Evolutionary conservation across 2,329 filamentous ascomycete genomes (phyloP).

Genomic region (Alternaria dauci): DNA sequence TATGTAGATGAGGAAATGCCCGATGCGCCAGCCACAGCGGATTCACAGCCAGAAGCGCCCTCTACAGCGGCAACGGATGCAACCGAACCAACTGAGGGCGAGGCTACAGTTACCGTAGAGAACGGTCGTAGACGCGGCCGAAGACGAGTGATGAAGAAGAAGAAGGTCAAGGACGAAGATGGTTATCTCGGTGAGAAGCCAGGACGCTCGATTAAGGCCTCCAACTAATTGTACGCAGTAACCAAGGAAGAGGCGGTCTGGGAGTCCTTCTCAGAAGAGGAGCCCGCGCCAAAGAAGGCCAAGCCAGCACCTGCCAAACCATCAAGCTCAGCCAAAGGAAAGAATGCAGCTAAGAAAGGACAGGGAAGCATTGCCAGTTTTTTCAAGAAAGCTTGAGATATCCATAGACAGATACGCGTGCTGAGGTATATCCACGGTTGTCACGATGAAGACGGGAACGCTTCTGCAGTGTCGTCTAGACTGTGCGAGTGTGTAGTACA

Average conservation of each 20-base stretch:
- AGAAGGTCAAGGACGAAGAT: constrained; percentile 84
- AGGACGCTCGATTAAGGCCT: background rate
- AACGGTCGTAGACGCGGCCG: constrained; percentile 77
- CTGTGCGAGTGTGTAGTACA: background rate
- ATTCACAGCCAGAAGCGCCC: constrained; percentile 50
- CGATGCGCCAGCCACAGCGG: constrained; percentile 58
- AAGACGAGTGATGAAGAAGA: constrained; percentile 86
- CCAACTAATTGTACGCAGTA: constrained; percentile 63
- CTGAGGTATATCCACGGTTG: background rate
- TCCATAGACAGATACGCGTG: background rate
- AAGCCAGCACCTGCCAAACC: constrained; percentile 54
- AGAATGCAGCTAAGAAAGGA: constrained; percentile 57
- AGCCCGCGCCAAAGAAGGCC: constrained; percentile 67
- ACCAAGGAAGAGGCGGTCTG: constrained; percentile 84
- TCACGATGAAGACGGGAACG: background rate
- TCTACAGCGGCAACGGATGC: constrained; percentile 28
- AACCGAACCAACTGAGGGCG: constrained; percentile 33
- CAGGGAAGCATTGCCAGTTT: constrained; percentile 93
- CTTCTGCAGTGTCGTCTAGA: background rate
- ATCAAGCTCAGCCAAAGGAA: constrained; percentile 61
- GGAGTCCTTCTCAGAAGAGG: constrained; percentile 95
- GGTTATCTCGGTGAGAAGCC: constrained; percentile 78
- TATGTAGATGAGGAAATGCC: constrained; percentile 64
- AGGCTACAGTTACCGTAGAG: constrained; percentile 57
- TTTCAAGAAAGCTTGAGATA: constrained; percentile 75